Evolutionary conservation across 805 yeast genomes (phyloP).

Genomic region (Kodamaea laetipori): DNA sequence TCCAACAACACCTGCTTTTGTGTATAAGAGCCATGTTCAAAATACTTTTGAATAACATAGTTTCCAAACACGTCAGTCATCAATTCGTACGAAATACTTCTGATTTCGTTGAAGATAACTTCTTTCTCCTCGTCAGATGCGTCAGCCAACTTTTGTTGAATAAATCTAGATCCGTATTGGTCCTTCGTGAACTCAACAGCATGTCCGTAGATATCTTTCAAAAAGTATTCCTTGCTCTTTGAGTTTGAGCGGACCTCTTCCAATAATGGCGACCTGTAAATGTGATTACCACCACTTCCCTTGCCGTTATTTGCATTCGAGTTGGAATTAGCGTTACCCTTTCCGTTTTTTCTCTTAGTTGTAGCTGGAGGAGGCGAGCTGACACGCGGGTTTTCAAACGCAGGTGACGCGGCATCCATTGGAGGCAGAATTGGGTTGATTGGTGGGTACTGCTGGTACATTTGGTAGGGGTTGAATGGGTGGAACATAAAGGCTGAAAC

Average conservation of each 20-base stretch:
- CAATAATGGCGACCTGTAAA: slow-evolving; percentile 73
- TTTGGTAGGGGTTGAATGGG: slow-evolving; percentile 51
- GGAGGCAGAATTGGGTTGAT: slow-evolving; percentile 7
- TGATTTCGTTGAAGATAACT: slow-evolving; percentile 78
- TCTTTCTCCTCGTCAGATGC: slow-evolving; percentile 73
- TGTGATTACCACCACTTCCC: slow-evolving; percentile 42
- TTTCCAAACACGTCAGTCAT: slow-evolving; percentile 98
- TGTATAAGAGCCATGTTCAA: slow-evolving; percentile 74
- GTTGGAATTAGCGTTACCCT: slow-evolving; percentile 21
- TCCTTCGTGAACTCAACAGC: slow-evolving; percentile 91
- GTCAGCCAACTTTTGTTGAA: slow-evolving; percentile 79
- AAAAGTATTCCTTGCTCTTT: slow-evolving; percentile 57
- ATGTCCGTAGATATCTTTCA: slow-evolving; percentile 80
- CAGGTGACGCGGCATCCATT: slow-evolving; percentile 2
- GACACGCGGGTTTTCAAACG: slow-evolving; percentile 10
- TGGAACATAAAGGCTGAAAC: slow-evolving; percentile 47
- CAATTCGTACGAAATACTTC: slow-evolving; percentile 70
- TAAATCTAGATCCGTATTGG: slow-evolving; percentile 96
- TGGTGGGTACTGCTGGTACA: slow-evolving; percentile 32
- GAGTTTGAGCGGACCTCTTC: slow-evolving; percentile 79
- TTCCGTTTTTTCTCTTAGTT: slow-evolving; percentile 14
- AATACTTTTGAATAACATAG: slow-evolving; percentile 91
- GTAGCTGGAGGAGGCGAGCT: slow-evolving; percentile 20
- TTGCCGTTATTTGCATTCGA: slow-evolving; percentile 11
- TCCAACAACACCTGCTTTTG: slow-evolving; percentile 72